Evolutionary conservation across 768 basidiomycete genomes (phyloP).

Genomic region (Rhizopogon sp.): DNA sequence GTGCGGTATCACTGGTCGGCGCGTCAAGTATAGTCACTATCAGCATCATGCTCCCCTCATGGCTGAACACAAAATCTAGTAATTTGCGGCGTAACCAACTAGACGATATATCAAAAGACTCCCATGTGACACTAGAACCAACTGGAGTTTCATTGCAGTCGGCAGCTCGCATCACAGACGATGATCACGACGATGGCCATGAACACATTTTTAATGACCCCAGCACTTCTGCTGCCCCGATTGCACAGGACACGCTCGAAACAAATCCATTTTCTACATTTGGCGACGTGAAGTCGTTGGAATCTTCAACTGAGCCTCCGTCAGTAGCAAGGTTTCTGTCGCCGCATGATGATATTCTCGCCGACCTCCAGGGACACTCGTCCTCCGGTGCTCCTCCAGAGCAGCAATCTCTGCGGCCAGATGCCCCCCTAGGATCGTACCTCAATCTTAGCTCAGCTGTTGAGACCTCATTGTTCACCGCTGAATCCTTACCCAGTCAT

Average conservation of each 20-base stretch:
- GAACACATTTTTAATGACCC: constrained; percentile 18
- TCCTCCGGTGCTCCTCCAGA: constrained; percentile 13
- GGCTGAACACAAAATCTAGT: constrained; percentile 25
- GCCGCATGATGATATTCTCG: constrained; percentile 61
- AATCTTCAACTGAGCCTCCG: constrained; percentile 4
- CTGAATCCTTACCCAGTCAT: neutral
- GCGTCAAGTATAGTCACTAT: no score
- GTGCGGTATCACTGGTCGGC: no score
- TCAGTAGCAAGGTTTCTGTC: constrained; percentile 26
- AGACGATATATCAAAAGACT: constrained; percentile 5
- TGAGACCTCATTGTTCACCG: neutral
- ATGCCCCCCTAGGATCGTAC: neutral
- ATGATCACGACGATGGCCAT: constrained; percentile 11
- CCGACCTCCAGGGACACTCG: constrained; percentile 39
- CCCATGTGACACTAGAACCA: constrained; percentile 11
- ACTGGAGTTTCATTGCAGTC: constrained; percentile 14
- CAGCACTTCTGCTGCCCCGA: constrained; percentile 16
- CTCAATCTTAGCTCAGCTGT: constrained; percentile 4
- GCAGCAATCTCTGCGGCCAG: constrained; percentile 3
- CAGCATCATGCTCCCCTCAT: constrained; percentile 21
- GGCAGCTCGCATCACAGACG: constrained; percentile 13
- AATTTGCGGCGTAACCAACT: constrained; percentile 4
- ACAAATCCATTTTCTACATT: constrained; percentile 9
- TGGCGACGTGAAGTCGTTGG: constrained; percentile 1
- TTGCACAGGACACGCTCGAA: constrained; percentile 9